A percentile compares a stretch with the other conserved stretches of the same genome.
Conservation (phyloP, 2,329 filamentous ascomycete species). For the Botryotinia convoluta region DNA sequence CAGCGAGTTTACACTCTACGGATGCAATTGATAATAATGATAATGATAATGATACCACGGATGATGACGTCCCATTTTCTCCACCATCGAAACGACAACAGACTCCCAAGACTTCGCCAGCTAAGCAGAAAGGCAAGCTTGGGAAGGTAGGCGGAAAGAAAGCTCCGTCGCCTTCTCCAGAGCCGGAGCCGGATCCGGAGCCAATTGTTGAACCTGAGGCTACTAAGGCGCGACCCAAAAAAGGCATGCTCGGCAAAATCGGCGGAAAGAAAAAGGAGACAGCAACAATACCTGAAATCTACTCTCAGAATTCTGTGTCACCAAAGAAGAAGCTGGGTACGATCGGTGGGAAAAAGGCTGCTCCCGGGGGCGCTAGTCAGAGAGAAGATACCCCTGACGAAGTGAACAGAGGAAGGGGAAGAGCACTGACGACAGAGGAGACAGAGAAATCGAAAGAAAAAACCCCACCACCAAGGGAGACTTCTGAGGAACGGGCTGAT, state of each 20-base stretch:
- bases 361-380: slow-evolving; percentile 5
- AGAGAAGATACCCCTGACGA: slow-evolving; percentile 13
- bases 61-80: slow-evolving; percentile 20
- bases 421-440: slow-evolving; percentile 22
- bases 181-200: slow-evolving; percentile 18
- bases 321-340: slow-evolving; percentile 31
- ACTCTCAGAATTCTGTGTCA: slow-evolving; percentile 18
- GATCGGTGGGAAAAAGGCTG: slow-evolving; percentile 23
- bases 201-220: slow-evolving; percentile 6
- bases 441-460: slow-evolving; percentile 10
- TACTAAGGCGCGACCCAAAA: slow-evolving; percentile 18
- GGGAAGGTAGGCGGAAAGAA: slow-evolving; percentile 30
- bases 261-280: slow-evolving; percentile 31
- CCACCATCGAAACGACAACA: slow-evolving; percentile 3
- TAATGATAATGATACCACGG: slow-evolving; percentile 22
- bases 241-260: slow-evolving; percentile 32
- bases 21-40: neutral
- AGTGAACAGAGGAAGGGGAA: slow-evolving; percentile 23
- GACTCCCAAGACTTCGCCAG: neutral
- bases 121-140: slow-evolving; percentile 24
- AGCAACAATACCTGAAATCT: slow-evolving; percentile 19
- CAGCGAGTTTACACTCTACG: neutral
- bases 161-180: slow-evolving; percentile 17
- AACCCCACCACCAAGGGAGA: slow-evolving; percentile 30
- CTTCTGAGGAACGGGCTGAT: slow-evolving; percentile 36